A percentile compares a stretch with the other conserved stretches of the same genome.
Evolutionary conservation across 2,329 filamentous ascomycete genomes (phyloP).

Genomic region (Cercospora janseana): DNA sequence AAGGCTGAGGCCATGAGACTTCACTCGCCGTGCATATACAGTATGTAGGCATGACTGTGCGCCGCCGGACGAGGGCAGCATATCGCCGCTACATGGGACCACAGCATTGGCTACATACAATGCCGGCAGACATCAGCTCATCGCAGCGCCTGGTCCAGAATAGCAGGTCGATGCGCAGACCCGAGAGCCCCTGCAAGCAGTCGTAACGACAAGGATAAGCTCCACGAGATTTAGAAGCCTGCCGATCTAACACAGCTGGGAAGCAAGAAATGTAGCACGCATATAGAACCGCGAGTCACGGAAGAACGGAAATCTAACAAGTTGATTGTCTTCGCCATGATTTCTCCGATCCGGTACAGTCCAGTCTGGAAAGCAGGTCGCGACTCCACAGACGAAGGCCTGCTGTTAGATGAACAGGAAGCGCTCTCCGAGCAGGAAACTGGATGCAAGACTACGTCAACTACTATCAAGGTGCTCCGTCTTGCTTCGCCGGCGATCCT

Average conservation of each 20-base stretch:
- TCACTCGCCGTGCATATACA: no score
- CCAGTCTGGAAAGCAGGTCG: neutral
- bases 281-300: neutral
- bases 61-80: no score
- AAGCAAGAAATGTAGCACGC: neutral
- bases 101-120: no score
- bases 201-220: neutral
- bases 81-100: no score
- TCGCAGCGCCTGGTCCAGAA: neutral
- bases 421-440: neutral
- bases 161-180: neutral
- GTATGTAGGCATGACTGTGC: no score
- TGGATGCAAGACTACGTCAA: neutral
- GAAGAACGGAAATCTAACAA: neutral
- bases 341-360: neutral
- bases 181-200: neutral
- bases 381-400: neutral
- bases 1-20: no score
- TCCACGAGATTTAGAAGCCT: neutral
- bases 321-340: neutral
- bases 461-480: neutral
- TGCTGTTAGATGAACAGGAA: neutral
- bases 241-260: neutral
- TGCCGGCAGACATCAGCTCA: neutral
- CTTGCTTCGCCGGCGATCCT: neutral